A percentile compares a stretch with the other conserved stretches of the same genome.
phyloP scores from a whole-genome alignment of 495 filamentous ascomycete species.

The Aspergillus steynii region DNA sequence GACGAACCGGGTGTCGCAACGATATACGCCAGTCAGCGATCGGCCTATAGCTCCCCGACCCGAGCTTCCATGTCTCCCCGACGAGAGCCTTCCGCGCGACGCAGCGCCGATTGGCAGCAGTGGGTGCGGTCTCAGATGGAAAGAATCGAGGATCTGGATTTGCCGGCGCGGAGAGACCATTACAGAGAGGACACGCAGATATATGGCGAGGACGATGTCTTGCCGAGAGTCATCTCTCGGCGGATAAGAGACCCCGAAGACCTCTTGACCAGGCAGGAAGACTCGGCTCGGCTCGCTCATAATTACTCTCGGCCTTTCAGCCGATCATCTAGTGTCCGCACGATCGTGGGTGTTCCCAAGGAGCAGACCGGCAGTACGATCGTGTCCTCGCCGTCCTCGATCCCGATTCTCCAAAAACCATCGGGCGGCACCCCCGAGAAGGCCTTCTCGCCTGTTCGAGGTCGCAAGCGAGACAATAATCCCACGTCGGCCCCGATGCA shows the following conservation, averaged over 20 bases:
- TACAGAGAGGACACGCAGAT: constrained; percentile 63
- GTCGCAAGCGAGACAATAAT: constrained; percentile 3
- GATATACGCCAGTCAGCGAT: constrained; percentile 42
- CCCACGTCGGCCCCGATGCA: constrained; percentile 29
- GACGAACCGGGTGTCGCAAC: constrained; percentile 44
- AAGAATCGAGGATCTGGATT: constrained; percentile 32
- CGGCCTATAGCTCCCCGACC: constrained; percentile 39
- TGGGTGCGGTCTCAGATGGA: constrained; percentile 50
- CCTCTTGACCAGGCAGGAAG: background rate
- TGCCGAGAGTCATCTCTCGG: background rate
- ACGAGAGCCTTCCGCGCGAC: constrained; percentile 10
- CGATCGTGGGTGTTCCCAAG: constrained; percentile 26
- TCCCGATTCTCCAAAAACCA: background rate
- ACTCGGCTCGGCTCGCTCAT: background rate
- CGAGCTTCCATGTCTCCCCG: constrained; percentile 13
- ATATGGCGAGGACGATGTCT: constrained; percentile 41
- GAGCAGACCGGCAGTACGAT: background rate
- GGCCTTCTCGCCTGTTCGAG: constrained; percentile 5
- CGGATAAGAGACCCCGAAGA: background rate
- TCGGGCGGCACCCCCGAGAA: background rate
- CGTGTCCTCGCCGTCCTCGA: background rate
- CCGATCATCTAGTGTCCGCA: constrained; percentile 34
- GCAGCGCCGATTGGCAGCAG: constrained; percentile 47
- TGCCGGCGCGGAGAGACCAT: constrained; percentile 46
- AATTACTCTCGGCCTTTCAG: constrained; percentile 43